Conservation (phyloP, 2,329 filamentous ascomycete species). For the Rhynchosporium graminicola region DNA sequence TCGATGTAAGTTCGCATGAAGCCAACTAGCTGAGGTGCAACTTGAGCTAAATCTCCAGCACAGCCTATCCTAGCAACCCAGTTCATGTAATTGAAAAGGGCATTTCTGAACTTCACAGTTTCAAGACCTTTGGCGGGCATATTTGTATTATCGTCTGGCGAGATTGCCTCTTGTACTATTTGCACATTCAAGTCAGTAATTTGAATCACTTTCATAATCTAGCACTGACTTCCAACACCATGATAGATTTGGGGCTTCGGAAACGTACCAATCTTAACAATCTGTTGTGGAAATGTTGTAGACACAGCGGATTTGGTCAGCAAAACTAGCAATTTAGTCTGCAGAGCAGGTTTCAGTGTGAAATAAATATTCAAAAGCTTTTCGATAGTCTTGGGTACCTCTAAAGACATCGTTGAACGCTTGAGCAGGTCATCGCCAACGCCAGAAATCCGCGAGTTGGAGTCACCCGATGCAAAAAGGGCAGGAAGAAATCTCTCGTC, state of each 20-base stretch:
- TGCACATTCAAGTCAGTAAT: not conserved
- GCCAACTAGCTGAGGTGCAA: conserved; percentile 68
- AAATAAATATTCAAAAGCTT: conserved; percentile 74
- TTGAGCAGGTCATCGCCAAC: conserved; percentile 90
- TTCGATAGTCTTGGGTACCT: conserved; percentile 63
- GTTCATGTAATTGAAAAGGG: conserved; percentile 82
- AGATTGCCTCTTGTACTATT: conserved; percentile 63
- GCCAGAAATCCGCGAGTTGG: conserved; percentile 78
- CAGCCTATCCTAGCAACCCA: conserved; percentile 80
- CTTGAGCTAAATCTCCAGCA: conserved; percentile 57
- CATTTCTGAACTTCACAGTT: conserved; percentile 74
- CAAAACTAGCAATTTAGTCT: conserved; percentile 73
- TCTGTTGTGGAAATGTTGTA: conserved; percentile 66
- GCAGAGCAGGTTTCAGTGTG: conserved; percentile 69
- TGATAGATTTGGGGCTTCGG: not conserved
- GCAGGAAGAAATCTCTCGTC: conserved; percentile 81
- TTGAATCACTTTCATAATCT: not conserved
- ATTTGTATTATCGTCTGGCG: conserved; percentile 44
- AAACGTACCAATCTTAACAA: conserved; percentile 56
- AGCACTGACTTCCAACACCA: not conserved
- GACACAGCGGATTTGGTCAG: conserved; percentile 76
- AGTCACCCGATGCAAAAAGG: conserved; percentile 78
- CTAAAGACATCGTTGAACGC: conserved; percentile 71
- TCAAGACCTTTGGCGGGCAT: conserved; percentile 50
- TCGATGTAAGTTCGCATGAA: conserved; percentile 74